These are phyloP conservation scores for Pholiota conissans DNA, from an alignment of 768 basidiomycete species.

Conservation along the genomic window DNA sequence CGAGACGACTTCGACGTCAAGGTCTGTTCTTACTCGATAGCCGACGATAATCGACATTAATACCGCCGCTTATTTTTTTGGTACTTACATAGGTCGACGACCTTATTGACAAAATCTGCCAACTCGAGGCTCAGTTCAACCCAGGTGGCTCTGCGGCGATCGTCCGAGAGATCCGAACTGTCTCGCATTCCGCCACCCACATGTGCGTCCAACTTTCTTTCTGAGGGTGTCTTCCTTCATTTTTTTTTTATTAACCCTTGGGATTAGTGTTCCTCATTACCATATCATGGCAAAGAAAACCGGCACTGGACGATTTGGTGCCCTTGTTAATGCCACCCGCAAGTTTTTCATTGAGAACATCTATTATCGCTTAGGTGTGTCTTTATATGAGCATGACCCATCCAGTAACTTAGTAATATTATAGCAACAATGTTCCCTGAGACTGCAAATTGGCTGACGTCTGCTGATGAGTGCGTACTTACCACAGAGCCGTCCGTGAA, in stretches of 20 bases:
- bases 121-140: conserved; percentile 43
- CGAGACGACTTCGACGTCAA: conserved; percentile 57
- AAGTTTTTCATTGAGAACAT: conserved; percentile 59
- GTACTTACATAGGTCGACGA: conserved; percentile 35
- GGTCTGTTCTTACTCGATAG: conserved; percentile 18
- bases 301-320: conserved; percentile 30
- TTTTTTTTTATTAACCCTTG: too few species aligned
- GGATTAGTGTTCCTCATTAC: conserved; percentile 55
- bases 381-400: neutral
- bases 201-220: conserved; percentile 41
- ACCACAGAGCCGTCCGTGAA: neutral
- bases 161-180: conserved; percentile 40
- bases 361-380: conserved; percentile 55
- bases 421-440: conserved; percentile 63
- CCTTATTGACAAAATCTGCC: conserved; percentile 50
- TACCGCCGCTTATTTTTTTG: neutral
- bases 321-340: conserved; percentile 42
- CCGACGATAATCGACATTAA: neutral
- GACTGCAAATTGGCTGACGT: conserved; percentile 55
- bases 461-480: conserved; percentile 52
- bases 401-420: too few species aligned
- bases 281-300: conserved; percentile 47
- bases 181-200: conserved; percentile 48
- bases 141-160: conserved; percentile 29
- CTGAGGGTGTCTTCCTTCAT: neutral